Conservation (phyloP, 352 stramenopile species). For the Globisporangium cystogenes region DNA sequence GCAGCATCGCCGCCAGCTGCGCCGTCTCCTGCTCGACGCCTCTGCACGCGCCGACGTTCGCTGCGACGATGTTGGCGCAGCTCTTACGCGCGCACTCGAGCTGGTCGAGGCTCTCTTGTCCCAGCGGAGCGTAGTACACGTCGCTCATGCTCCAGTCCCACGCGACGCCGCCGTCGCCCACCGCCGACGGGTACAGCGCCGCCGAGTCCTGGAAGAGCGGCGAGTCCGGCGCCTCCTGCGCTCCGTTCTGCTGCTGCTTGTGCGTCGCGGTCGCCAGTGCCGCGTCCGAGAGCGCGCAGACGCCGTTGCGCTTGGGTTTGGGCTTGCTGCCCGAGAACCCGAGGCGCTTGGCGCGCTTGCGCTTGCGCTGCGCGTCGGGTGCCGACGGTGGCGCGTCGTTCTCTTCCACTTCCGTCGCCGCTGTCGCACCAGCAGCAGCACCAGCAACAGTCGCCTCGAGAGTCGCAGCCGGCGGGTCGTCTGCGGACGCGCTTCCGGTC, state of each 20-base stretch:
- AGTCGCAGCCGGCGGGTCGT: background rate
- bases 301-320: slow-evolving; percentile 12
- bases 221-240: slow-evolving; percentile 20
- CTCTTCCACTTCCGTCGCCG: background rate
- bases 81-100: slow-evolving; percentile 41
- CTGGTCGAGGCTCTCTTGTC: slow-evolving; percentile 48
- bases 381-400: background rate
- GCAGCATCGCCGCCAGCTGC: slow-evolving; percentile 33
- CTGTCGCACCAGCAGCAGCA: background rate
- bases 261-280: background rate
- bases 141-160: slow-evolving; percentile 67
- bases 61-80: slow-evolving; percentile 45
- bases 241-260: slow-evolving; percentile 10
- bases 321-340: slow-evolving; percentile 21
- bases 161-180: slow-evolving; percentile 23
- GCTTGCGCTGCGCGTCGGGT: slow-evolving; percentile 15
- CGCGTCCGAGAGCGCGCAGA: slow-evolving; percentile 7
- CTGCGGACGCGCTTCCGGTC: slow-evolving; percentile 1
- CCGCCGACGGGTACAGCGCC: slow-evolving; percentile 30
- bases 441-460: too few species aligned
- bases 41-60: slow-evolving; percentile 25
- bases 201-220: slow-evolving; percentile 38
- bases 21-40: slow-evolving; percentile 25
- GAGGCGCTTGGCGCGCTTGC: slow-evolving; percentile 43
- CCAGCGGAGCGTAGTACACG: slow-evolving; percentile 47